Evolutionary conservation across 73 alveolate genomes (phyloP).

Genomic region (Urostyla sp.): DNA sequence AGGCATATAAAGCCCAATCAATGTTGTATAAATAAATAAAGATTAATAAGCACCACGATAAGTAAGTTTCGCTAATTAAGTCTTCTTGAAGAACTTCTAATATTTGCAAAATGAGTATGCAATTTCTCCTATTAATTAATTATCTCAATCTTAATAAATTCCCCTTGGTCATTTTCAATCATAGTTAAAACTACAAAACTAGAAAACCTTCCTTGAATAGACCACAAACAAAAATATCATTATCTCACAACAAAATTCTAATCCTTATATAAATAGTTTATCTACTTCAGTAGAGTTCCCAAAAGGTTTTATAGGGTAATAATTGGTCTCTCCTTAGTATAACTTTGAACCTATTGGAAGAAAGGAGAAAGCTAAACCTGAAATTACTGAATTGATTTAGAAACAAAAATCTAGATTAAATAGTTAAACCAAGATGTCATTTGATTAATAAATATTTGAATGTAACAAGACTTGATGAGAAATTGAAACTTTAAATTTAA

Average conservation of each 20-base stretch:
- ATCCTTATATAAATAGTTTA: not conserved
- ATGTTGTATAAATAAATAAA: too few relatives aligned
- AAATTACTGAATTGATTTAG: slow-evolving; percentile 35
- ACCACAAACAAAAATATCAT: not conserved
- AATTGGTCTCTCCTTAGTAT: slow-evolving; percentile 19
- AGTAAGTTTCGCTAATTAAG: too few relatives aligned
- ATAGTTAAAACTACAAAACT: not conserved
- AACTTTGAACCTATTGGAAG: slow-evolving; percentile 19
- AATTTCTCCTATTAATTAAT: too few relatives aligned
- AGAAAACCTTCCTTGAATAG: not conserved
- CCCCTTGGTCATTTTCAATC: too few relatives aligned
- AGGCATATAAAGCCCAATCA: too few relatives aligned
- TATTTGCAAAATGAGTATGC: too few relatives aligned
- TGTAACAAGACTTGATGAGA: too few relatives aligned
- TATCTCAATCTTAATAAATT: too few relatives aligned
- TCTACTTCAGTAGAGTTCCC: slow-evolving; percentile 40
- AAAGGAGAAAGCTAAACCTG: slow-evolving; percentile 47
- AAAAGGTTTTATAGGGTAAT: not conserved
- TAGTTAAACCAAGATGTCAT: slow-evolving; percentile 20
- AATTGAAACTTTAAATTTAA: too few relatives aligned
- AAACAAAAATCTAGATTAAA: slow-evolving; percentile 21
- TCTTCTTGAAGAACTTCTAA: too few relatives aligned
- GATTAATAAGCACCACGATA: too few relatives aligned
- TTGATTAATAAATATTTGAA: too few relatives aligned
- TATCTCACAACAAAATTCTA: not conserved